phyloP scores from a whole-genome alignment of 345 rosid species.

The Pugionium dolabratum region DNA sequence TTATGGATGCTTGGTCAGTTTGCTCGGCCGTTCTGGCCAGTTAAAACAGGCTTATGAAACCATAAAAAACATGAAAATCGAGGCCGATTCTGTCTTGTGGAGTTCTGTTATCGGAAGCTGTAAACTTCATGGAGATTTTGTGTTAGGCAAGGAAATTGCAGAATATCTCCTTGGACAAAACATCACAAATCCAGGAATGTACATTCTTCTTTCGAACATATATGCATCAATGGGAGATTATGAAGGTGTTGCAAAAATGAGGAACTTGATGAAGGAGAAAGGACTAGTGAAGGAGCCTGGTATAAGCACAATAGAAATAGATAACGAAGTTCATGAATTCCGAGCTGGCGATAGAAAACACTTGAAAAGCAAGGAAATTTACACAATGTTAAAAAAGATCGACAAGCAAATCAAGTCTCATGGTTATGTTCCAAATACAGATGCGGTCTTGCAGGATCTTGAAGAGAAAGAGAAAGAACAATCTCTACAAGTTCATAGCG shows the following conservation, averaged over 20 bases:
- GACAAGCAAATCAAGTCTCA: slow-evolving; percentile 32
- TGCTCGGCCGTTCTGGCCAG: slow-evolving; percentile 66
- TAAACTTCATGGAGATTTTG: slow-evolving; percentile 53
- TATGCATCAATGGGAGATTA: slow-evolving; percentile 62
- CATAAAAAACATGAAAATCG: slow-evolving; percentile 49
- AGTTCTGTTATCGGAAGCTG: slow-evolving; percentile 73
- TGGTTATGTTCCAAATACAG: slow-evolving; percentile 47
- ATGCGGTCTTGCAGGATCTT: slow-evolving; percentile 55
- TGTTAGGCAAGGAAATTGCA: slow-evolving; percentile 64
- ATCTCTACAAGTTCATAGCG: slow-evolving; percentile 69
- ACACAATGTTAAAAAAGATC: slow-evolving; percentile 52
- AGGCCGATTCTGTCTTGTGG: slow-evolving; percentile 66
- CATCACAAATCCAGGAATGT: slow-evolving; percentile 63
- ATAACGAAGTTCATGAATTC: slow-evolving; percentile 60
- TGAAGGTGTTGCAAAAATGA: slow-evolving; percentile 58
- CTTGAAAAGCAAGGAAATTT: slow-evolving; percentile 48
- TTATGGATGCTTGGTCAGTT: slow-evolving; percentile 75
- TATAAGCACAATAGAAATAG: slow-evolving; percentile 61
- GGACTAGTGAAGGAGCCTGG: slow-evolving; percentile 67
- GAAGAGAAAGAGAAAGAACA: slow-evolving; percentile 52
- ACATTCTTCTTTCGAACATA: slow-evolving; percentile 64
- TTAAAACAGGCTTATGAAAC: slow-evolving; percentile 56
- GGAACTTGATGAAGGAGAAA: slow-evolving; percentile 71
- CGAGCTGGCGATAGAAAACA: slow-evolving; percentile 58
- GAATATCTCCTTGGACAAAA: slow-evolving; percentile 54